These are phyloP conservation scores for Calonectria leucothoes DNA, from an alignment of 2,329 filamentous ascomycete species.

Conservation along the genomic window DNA sequence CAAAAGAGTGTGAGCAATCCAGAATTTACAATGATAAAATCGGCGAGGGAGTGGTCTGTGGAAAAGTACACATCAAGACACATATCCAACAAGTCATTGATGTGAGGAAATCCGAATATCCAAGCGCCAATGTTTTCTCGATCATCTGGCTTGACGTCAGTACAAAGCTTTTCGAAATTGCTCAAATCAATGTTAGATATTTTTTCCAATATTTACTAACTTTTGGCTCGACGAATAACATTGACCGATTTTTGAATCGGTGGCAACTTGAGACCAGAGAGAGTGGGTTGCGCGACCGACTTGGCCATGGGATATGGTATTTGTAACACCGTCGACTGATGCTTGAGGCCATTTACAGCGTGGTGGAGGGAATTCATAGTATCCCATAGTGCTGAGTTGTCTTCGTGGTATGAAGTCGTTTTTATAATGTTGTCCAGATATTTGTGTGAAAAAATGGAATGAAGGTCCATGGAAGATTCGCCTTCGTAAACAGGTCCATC, in stretches of 20 bases:
- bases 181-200: neutral
- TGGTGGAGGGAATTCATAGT: constrained; percentile 47
- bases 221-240: constrained; percentile 27
- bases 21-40: constrained; percentile 48
- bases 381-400: constrained; percentile 46
- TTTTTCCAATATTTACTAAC: constrained; percentile 9
- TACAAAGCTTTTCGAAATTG: neutral
- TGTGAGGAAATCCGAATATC: constrained; percentile 42
- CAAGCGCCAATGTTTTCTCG: constrained; percentile 25
- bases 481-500: constrained; percentile 52
- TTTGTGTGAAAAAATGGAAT: constrained; percentile 58
- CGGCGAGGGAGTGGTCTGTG: constrained; percentile 43
- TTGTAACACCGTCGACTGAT: constrained; percentile 33
- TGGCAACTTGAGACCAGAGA: constrained; percentile 30
- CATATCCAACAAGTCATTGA: constrained; percentile 45
- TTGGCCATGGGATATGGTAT: constrained; percentile 37
- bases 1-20: constrained; percentile 45
- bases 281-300: constrained; percentile 15
- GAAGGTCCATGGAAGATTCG: constrained; percentile 57
- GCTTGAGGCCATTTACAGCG: constrained; percentile 35
- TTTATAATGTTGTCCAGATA: constrained; percentile 52
- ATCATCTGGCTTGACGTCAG: neutral
- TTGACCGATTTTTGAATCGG: constrained; percentile 36
- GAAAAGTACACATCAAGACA: constrained; percentile 47
- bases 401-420: constrained; percentile 36